Evolutionary conservation across 2,329 filamentous ascomycete genomes (phyloP), one percentile per base, ranked within the genome.

Genomic region (Xylaria sp.): DNA sequence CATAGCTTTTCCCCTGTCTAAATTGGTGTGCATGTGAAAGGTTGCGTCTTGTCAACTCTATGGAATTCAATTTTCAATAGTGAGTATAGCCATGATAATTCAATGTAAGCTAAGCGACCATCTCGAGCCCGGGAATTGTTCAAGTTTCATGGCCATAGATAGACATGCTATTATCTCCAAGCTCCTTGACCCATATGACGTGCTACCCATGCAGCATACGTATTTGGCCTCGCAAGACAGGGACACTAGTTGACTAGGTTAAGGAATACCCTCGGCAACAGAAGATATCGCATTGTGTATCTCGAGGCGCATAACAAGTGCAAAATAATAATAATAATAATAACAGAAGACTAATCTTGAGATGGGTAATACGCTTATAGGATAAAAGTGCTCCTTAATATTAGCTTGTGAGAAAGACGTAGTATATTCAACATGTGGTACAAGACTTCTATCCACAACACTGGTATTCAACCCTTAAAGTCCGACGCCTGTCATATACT

Each of bases 141-240:
- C 19, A 14, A 17, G 9, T 17, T 62, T 53, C 6, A 19, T 34
- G 12, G 14, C 19, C 34, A 8, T 8, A 6, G 11, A 58, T 32
- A 8, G 12, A 39, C 39, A 61, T 39, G 11, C 9, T 50, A 45
- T 34, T 32, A 14, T 42, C 14, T 42, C 8, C 7, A n/a, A 45
- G 27, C 1, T 1, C n/a, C 45, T 61, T 2, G 32, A 21, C 9
- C 32, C 39, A 5, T 53, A 59, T 64, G 12, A 19, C 50, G n/a
- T 45, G 19, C 27, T 55, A 55, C 51, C 21, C 48, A 59, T 60
- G 56, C 39, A 48, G 45, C 27, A 14, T 39, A 21, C 63, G 30
- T 34, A 42, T 12, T 30, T 53, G 17, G 30, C 27, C 51, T 53
- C 30, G 8, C n/a, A n/a, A 62, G 17, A 42, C 14, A 27, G 48